phyloP scores from a whole-genome alignment of 371 early-diverging fungal species.

The Funneliformis caledonium region DNA sequence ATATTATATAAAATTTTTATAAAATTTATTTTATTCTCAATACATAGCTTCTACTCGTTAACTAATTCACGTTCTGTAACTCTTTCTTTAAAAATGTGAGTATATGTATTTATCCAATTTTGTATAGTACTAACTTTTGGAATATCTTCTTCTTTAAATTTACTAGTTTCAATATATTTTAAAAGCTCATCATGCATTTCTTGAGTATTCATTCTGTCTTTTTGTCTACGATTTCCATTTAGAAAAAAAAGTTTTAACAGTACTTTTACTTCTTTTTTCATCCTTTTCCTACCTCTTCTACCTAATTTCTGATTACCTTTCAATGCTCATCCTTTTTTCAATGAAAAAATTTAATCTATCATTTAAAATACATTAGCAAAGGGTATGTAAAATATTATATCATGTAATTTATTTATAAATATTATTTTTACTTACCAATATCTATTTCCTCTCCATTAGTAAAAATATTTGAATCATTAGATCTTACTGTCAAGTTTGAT shows the following conservation, averaged over 20 bases:
- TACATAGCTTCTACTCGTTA: no score
- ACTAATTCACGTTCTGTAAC: no score
- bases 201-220: not conserved
- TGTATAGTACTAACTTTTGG: not conserved
- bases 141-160: not conserved
- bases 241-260: not conserved
- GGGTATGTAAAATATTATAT: no score
- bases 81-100: not conserved
- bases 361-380: not conserved
- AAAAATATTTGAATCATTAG: not conserved
- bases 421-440: not conserved
- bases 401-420: not conserved
- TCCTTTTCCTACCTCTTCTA: not conserved
- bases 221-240: not conserved
- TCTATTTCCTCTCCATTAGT: not conserved
- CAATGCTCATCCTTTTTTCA: not conserved
- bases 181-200: not conserved
- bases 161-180: not conserved
- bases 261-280: not conserved
- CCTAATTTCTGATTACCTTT: not conserved
- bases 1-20: no score
- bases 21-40: no score
- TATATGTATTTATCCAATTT: slow-evolving; percentile 1
- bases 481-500: not conserved
- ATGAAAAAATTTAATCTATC: not conserved